A percentile compares a stretch with the other conserved stretches of the same genome.
These are phyloP conservation scores for Rhodotorula sp. DNA, from an alignment of 1,284 basidiomycete species.

Conservation along the genomic window DNA sequence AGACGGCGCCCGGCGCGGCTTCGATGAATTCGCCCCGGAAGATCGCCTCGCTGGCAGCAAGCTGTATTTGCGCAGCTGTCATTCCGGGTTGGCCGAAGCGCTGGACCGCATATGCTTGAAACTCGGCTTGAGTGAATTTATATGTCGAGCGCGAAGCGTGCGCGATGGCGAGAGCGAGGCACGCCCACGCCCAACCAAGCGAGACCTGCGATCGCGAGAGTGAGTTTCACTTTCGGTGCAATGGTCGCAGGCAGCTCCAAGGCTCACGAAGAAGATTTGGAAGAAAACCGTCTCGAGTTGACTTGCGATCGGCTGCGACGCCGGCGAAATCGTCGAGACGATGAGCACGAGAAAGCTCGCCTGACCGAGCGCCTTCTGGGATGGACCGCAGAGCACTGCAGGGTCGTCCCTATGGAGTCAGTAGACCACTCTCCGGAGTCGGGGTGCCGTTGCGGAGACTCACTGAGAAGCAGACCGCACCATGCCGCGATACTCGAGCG, in stretches of 20 bases:
- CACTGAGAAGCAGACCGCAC: conserved; percentile 34
- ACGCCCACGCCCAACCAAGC: conserved; percentile 24
- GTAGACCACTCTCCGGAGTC: not conserved
- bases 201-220: not conserved
- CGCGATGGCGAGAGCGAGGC: conserved; percentile 29
- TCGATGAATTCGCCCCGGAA: conserved; percentile 36
- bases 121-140: conserved; percentile 19
- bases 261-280: conserved; percentile 28
- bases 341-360: conserved; percentile 37
- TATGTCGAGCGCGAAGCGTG: conserved; percentile 24
- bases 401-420: not conserved
- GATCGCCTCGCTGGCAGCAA: conserved; percentile 5
- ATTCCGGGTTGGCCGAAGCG: conserved; percentile 10
- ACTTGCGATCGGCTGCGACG: conserved; percentile 26
- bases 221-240: not conserved
- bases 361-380: conserved; percentile 22
- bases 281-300: conserved; percentile 31
- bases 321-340: conserved; percentile 31
- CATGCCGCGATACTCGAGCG: conserved; percentile 31
- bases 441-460: not conserved
- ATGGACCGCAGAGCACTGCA: conserved; percentile 17
- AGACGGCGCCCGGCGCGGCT: conserved; percentile 21
- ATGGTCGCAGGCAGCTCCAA: too few relatives aligned
- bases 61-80: conserved; percentile 4
- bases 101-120: not conserved